Base-by-base conservation (phyloP, 2,329 filamentous ascomycete genomes). In the Neopestalotiopsis rosae region DNA sequence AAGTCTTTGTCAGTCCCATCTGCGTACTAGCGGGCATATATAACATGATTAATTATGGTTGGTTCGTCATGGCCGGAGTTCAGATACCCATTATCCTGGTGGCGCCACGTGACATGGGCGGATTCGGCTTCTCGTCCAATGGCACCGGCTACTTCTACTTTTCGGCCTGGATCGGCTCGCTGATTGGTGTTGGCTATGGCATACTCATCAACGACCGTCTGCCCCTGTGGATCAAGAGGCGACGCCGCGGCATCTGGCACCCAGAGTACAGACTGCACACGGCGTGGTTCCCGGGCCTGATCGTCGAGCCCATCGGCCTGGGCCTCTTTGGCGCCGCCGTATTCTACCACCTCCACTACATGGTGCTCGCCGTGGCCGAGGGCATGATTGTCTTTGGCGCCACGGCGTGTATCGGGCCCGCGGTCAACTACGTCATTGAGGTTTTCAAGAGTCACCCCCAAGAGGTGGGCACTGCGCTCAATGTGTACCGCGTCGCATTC, bases 351-450 rank as follows among this genome's bases (percentile, higher is more conserved):
- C 49, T 66, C 28, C 64, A 66, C n/a, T 66, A 20, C 20, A 24
- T 66, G n/a, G 64, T 57, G 20, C 24, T 66, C 4, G 64, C 64
- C 28, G 28, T 66, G 7, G 64, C 24, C 14, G 20, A 66, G 4
- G 14, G n/a, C 30, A n/a, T 66, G 14, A 34, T 66, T 42, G 32
- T 34, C 10, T 57, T 66, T 24, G 64, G 64, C 7, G 42, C 64
- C 6, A 34, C 32, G 12, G 24, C 14, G n/a, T n/a, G 64, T 17
- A 66, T 66, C 40, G 17, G 45, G 9, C 14, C 32, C 5, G 32
- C 64, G 28, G 20, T 66, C 12, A 66, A 66, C 49, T 66, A 66
- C 20, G 45, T 66, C 28, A 32, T 24, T 24, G 64, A 66, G 40
- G 24, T n/a, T 4, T 66, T 57, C 45, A 45, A 34, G n/a, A 66